Evolutionary conservation across 768 basidiomycete species (phyloP).

Genomic region (Psilocybe cyanescens): DNA sequence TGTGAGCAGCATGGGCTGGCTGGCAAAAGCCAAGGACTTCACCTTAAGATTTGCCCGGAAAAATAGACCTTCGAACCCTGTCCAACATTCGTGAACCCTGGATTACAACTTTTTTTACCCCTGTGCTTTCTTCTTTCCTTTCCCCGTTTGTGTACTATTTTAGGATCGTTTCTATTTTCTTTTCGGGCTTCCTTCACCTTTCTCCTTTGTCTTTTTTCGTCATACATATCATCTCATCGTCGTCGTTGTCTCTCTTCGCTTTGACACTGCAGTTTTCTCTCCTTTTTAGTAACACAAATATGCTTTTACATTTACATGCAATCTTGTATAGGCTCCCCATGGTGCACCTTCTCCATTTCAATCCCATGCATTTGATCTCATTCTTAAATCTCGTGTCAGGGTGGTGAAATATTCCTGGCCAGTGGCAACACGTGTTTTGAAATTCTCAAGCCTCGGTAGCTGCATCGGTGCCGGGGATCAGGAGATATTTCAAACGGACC

Average conservation of each 20-base stretch:
- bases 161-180: neutral
- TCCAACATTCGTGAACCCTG: constrained; percentile 10
- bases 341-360: too few relatives aligned
- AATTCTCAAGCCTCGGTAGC: too few relatives aligned
- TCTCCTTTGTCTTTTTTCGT: neutral
- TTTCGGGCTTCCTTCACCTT: neutral
- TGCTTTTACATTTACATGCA: neutral
- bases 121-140: constrained; percentile 1
- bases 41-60: constrained; percentile 13
- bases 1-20: constrained; percentile 1
- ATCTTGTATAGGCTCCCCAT: neutral
- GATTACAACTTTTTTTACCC: neutral
- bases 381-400: too few relatives aligned
- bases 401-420: too few relatives aligned
- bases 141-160: neutral
- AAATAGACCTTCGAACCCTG: constrained; percentile 9
- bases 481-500: too few relatives aligned
- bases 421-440: too few relatives aligned
- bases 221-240: neutral
- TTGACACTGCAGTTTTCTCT: neutral
- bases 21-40: constrained; percentile 17
- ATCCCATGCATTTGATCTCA: too few relatives aligned
- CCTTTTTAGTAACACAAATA: neutral
- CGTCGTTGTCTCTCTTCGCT: neutral
- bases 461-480: too few relatives aligned